phyloP scores from a whole-genome alignment of 2,329 filamentous ascomycete genomes.

The Cephalotrichum gorgonifer region DNA sequence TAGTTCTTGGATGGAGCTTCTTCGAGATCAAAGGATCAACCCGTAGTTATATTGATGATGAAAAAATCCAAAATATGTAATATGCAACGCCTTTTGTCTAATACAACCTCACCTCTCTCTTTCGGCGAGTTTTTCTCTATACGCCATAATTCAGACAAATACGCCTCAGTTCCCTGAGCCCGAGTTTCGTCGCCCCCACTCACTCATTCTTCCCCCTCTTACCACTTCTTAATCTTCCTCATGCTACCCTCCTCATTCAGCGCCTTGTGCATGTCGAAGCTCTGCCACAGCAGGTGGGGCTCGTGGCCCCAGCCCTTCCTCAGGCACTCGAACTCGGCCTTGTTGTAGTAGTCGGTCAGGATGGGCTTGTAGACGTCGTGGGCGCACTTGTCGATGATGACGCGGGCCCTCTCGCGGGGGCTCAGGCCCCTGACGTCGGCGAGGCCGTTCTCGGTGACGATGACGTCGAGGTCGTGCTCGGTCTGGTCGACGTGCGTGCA shows the following conservation, averaged over 20 bases:
- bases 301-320: conserved; percentile 84
- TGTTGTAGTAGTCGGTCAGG: conserved; percentile 70
- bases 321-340: conserved; percentile 77
- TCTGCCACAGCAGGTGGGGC: conserved; percentile 77
- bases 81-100: not conserved
- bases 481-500: conserved; percentile 89
- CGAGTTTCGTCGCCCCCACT: not conserved
- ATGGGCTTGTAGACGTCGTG: conserved; percentile 81
- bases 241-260: conserved; percentile 76
- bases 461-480: conserved; percentile 83
- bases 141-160: not conserved
- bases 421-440: conserved; percentile 76
- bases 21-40: not conserved
- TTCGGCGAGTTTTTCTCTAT: not conserved
- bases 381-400: conserved; percentile 79
- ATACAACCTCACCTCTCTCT: not conserved
- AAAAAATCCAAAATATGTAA: not conserved
- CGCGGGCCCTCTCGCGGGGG: conserved; percentile 68
- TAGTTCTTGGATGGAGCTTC: not conserved
- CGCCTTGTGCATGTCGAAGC: conserved; percentile 83
- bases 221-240: conserved; percentile 64
- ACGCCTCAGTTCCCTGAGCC: not conserved
- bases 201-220: conserved; percentile 6
- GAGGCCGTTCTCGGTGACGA: conserved; percentile 67
- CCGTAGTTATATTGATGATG: not conserved